These are phyloP conservation scores for Blastobotrys terrestris DNA, from an alignment of 805 yeast genomes.

Conservation along the genomic window DNA sequence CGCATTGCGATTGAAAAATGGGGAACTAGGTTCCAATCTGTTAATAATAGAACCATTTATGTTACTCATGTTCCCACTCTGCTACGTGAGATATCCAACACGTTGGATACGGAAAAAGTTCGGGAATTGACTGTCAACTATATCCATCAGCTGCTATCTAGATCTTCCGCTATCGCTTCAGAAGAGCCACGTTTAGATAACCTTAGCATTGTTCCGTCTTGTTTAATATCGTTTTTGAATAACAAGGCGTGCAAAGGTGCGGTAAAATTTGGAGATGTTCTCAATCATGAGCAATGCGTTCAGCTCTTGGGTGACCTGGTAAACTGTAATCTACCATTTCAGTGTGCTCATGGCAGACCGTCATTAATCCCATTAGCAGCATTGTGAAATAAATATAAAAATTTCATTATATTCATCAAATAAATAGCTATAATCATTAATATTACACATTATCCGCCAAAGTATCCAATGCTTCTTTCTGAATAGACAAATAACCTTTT, in stretches of 20 bases:
- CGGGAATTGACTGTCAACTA: not conserved
- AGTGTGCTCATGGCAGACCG: conserved; percentile 86
- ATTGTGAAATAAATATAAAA: not conserved
- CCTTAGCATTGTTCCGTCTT: conserved; percentile 34
- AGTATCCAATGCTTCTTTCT: not conserved
- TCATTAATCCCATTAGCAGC: conserved; percentile 46
- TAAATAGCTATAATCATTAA: no score
- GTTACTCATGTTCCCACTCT: no score
- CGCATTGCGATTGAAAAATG: conserved; percentile 8
- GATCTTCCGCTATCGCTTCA: no score
- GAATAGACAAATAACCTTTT: not conserved
- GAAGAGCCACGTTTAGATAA: no score
- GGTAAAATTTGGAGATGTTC: conserved; percentile 60
- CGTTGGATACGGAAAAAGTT: not conserved
- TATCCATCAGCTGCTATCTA: conserved; percentile 14
- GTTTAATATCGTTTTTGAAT: conserved; percentile 45
- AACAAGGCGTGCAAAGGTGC: conserved; percentile 63
- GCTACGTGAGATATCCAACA: no score
- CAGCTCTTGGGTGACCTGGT: conserved; percentile 38
- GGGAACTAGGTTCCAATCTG: conserved; percentile 13
- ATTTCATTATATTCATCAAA: no score
- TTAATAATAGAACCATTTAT: no score
- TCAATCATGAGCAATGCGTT: conserved; percentile 41
- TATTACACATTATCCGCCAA: not conserved
- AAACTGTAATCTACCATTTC: conserved; percentile 56